A percentile compares a stretch with the other conserved stretches of the same genome.
These are phyloP conservation scores for Myxozyma udenii DNA, from an alignment of 805 yeast genomes.

Conservation along the genomic window DNA sequence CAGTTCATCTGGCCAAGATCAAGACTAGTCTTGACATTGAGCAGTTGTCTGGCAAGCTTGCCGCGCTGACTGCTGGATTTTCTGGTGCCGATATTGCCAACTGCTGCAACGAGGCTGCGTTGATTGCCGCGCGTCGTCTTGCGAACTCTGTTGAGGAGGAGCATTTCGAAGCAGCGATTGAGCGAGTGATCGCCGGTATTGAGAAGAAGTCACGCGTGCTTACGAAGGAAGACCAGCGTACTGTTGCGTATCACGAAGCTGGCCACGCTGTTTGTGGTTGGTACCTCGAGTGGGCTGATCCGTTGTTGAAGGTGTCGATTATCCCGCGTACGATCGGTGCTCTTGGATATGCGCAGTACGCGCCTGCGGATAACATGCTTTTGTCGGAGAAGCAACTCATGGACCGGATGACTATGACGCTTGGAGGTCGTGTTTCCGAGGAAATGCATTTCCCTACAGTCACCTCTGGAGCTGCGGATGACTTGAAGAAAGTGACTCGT, in stretches of 20 bases:
- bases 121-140: constrained; percentile 87
- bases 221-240: constrained; percentile 78
- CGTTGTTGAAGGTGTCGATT: constrained; percentile 89
- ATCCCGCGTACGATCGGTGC: constrained; percentile 98
- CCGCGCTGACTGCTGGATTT: constrained; percentile 96
- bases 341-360: constrained; percentile 93
- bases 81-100: constrained; percentile 98
- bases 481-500: constrained; percentile 89
- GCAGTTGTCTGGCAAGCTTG: constrained; percentile 74
- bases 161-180: constrained; percentile 95
- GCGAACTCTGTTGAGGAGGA: constrained; percentile 63
- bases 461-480: constrained; percentile 95
- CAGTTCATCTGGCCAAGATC: constrained; percentile 76
- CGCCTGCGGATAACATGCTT: constrained; percentile 88
- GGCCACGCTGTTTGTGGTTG: constrained; percentile 99
- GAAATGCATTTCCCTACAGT: constrained; percentile 89
- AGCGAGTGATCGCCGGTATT: constrained; percentile 93
- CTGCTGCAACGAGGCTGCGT: constrained; percentile 94
- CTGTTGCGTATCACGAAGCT: constrained; percentile 97
- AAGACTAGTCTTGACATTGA: constrained; percentile 54
- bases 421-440: constrained; percentile 96
- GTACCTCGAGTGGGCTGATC: constrained; percentile 88
- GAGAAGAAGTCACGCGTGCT: constrained; percentile 85
- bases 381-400: constrained; percentile 70
- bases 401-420: constrained; percentile 93